A percentile compares a stretch with the other conserved stretches of the same genome.
phyloP scores from a whole-genome alignment of 2,329 filamentous ascomycete species.

The Monilinia laxa region DNA sequence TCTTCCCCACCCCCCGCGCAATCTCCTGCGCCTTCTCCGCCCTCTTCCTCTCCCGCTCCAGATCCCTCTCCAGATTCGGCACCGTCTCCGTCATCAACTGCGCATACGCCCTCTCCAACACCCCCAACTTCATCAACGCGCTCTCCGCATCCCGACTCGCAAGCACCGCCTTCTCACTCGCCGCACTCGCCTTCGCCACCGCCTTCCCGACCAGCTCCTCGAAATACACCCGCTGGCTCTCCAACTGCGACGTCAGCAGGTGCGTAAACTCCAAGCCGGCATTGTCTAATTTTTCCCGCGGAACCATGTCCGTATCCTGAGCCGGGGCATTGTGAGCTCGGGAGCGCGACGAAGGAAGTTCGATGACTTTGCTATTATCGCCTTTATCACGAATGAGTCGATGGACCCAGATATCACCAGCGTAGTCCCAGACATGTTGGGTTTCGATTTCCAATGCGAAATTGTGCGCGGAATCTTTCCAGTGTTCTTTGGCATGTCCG shows the following conservation, averaged over 20 bases:
- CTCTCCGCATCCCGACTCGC: slow-evolving; percentile 53
- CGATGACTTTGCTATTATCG: slow-evolving; percentile 79
- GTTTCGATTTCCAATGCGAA: slow-evolving; percentile 92
- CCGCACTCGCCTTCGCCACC: slow-evolving; percentile 81
- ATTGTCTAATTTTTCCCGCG: slow-evolving; percentile 66
- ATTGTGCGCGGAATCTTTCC: slow-evolving; percentile 83
- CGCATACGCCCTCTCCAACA: slow-evolving; percentile 55
- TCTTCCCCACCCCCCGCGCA: slow-evolving; percentile 71
- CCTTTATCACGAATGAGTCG: slow-evolving; percentile 91
- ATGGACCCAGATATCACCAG: slow-evolving; percentile 93
- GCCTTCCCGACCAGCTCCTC: slow-evolving; percentile 89
- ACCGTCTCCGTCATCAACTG: slow-evolving; percentile 54
- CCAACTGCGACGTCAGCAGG: slow-evolving; percentile 86
- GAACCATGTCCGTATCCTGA: slow-evolving; percentile 64
- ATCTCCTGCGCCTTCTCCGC: slow-evolving; percentile 72
- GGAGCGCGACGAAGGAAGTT: slow-evolving; percentile 62
- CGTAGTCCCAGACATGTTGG: slow-evolving; percentile 98
- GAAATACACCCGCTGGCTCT: slow-evolving; percentile 90
- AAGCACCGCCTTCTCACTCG: slow-evolving; percentile 64
- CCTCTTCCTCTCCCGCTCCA: slow-evolving; percentile 65
- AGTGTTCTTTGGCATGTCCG: slow-evolving; percentile 90
- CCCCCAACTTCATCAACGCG: slow-evolving; percentile 50
- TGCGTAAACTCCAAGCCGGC: slow-evolving; percentile 95
- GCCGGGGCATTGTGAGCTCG: slow-evolving; percentile 8
- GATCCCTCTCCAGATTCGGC: slow-evolving; percentile 68